phyloP scores from a whole-genome alignment of 257 asterid species.

The Scutellaria barbata region DNA sequence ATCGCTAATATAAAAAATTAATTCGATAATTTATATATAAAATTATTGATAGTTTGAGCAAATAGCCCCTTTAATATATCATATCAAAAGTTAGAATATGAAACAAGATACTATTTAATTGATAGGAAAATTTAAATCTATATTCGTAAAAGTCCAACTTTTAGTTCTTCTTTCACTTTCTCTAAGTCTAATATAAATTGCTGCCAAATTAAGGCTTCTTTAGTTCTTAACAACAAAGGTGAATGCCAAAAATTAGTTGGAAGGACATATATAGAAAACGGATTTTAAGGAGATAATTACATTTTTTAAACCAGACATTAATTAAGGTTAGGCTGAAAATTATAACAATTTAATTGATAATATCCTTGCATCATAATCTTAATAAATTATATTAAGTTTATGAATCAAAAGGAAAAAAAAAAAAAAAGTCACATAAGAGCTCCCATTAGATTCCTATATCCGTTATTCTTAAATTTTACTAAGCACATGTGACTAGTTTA shows the following conservation, averaged over 20 bases:
- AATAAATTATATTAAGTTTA: too few relatives aligned
- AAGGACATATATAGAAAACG: not conserved
- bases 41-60: too few relatives aligned
- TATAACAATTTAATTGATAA: not conserved
- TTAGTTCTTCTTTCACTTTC: constrained; percentile 32
- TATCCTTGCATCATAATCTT: too few relatives aligned
- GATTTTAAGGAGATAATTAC: not conserved
- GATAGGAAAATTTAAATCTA: not conserved
- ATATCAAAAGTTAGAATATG: not conserved
- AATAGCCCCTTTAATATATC: not conserved
- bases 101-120: constrained; percentile 1
- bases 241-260: constrained; percentile 8
- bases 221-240: not conserved
- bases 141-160: not conserved
- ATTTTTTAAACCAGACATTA: not conserved
- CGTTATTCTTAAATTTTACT: too few relatives aligned
- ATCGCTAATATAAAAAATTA: too few relatives aligned
- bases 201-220: constrained; percentile 32
- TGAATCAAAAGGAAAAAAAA: too few relatives aligned
- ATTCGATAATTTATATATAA: too few relatives aligned
- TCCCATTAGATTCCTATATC: too few relatives aligned
- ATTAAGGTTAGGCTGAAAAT: not conserved
- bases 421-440: too few relatives aligned
- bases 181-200: constrained; percentile 25
- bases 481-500: too few relatives aligned